Evolutionary conservation across 1,284 basidiomycete species (phyloP).

Genomic region (Phlebopus sp.): DNA sequence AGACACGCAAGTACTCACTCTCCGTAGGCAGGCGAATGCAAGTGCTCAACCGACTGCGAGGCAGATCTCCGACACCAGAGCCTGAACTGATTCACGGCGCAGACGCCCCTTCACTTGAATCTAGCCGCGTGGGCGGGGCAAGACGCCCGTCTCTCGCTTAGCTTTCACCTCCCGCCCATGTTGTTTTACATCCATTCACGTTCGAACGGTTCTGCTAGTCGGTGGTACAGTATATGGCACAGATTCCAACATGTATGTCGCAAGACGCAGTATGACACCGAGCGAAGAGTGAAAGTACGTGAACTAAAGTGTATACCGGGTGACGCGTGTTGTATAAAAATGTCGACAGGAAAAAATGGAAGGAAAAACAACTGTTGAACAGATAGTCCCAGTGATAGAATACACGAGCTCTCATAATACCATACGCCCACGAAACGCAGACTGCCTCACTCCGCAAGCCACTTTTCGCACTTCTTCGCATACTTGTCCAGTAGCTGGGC

Average conservation of each 20-base stretch:
- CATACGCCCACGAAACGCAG: conserved; percentile 26
- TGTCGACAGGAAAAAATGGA: conserved; percentile 25
- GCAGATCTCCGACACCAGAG: conserved; percentile 47
- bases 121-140: background rate
- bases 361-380: conserved; percentile 26
- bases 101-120: background rate
- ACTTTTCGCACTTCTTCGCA: conserved; percentile 86
- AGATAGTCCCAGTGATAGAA: conserved; percentile 40
- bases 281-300: conserved; percentile 12
- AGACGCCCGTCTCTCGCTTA: background rate
- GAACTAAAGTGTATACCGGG: conserved; percentile 3
- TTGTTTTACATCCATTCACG: background rate
- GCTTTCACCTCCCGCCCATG: background rate
- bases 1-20: conserved; percentile 7
- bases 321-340: conserved; percentile 10
- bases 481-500: conserved; percentile 88
- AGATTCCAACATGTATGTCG: conserved; percentile 23
- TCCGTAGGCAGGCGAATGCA: conserved; percentile 50
- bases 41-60: conserved; percentile 54
- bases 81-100: conserved; percentile 21
- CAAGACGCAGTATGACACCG: conserved; percentile 11
- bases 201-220: conserved; percentile 8
- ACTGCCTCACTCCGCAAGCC: conserved; percentile 65
- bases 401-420: conserved; percentile 34
- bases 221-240: conserved; percentile 12